Evolutionary conservation across 352 stramenopile genomes (phyloP).

Genomic region (Phytophthora pistaciae): DNA sequence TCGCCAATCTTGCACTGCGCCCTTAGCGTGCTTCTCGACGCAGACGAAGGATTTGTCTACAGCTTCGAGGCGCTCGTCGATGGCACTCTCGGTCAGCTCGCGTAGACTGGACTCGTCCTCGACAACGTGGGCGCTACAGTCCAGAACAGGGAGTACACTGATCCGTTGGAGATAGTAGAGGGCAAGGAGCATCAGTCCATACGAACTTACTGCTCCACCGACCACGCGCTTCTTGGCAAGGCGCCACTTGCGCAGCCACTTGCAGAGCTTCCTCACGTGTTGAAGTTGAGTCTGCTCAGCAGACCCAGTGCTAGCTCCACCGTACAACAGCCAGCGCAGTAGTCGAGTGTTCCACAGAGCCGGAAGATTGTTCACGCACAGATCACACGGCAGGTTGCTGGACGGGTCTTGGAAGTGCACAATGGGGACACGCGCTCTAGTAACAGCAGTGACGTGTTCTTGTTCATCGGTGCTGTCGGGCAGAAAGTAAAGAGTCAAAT

Average conservation of each 20-base stretch:
- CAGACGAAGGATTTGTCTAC: conserved; percentile 28
- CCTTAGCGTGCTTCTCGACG: not conserved
- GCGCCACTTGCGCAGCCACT: conserved; percentile 73
- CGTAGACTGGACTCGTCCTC: conserved; percentile 33
- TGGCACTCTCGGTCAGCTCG: conserved; percentile 25
- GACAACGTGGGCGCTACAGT: conserved; percentile 38
- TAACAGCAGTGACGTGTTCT: conserved; percentile 34
- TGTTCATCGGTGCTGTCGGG: conserved; percentile 17
- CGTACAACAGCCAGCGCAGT: conserved; percentile 44
- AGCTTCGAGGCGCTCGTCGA: conserved; percentile 30
- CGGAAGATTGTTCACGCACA: conserved; percentile 87
- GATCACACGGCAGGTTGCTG: conserved; percentile 59
- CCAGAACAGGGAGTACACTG: conserved; percentile 53
- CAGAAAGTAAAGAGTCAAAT: conserved; percentile 68
- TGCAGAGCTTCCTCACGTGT: conserved; percentile 40
- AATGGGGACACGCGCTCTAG: conserved; percentile 72
- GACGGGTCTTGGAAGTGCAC: conserved; percentile 60
- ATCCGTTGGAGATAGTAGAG: conserved; percentile 74
- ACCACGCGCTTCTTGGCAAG: conserved; percentile 41
- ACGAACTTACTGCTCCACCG: conserved; percentile 62
- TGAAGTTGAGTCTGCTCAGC: conserved; percentile 12
- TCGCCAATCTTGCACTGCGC: conserved; percentile 31
- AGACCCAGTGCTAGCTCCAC: not conserved
- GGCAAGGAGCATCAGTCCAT: conserved; percentile 75
- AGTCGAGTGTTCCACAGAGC: conserved; percentile 86